phyloP scores from a whole-genome alignment of 2,329 filamentous ascomycete species.

The Pseudogymnoascus sp. region DNA sequence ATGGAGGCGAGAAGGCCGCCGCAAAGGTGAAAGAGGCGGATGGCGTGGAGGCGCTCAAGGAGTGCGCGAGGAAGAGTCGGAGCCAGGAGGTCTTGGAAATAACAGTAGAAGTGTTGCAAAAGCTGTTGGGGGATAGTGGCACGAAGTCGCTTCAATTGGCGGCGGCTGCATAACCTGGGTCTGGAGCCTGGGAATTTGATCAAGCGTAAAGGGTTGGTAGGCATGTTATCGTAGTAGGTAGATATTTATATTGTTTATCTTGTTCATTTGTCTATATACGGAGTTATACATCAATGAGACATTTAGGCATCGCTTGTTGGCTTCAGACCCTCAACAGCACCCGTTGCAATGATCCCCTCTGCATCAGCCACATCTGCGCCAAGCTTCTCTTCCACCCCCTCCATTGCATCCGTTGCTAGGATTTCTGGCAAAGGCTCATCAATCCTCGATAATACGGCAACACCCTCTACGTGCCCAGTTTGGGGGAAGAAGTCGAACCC shows the following conservation, averaged over 20 bases:
- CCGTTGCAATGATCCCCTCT: conserved; percentile 6
- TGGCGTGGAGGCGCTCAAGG: conserved; percentile 60
- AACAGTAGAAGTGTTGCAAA: conserved; percentile 64
- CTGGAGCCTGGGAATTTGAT: background rate
- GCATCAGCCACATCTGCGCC: conserved; percentile 7
- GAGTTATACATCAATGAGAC: background rate
- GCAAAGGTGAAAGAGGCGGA: conserved; percentile 52
- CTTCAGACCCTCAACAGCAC: background rate
- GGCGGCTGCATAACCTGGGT: background rate
- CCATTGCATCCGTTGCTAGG: background rate
- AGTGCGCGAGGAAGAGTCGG: conserved; percentile 58
- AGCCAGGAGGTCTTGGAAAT: conserved; percentile 62
- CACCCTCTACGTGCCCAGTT: conserved; percentile 61
- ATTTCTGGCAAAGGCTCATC: conserved; percentile 27
- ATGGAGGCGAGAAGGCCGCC: conserved; percentile 51
- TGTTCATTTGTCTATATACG: background rate
- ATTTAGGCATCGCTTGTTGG: background rate
- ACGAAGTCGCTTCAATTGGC: background rate
- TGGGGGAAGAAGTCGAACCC: conserved; percentile 99
- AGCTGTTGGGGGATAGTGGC: conserved; percentile 18
- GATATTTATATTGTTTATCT: background rate
- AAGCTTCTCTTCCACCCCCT: background rate
- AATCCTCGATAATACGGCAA: conserved; percentile 53
- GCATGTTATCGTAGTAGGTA: background rate
- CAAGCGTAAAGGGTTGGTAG: background rate